Conservation (phyloP, 805 yeast species). For the Lipomyces orientalis region DNA sequence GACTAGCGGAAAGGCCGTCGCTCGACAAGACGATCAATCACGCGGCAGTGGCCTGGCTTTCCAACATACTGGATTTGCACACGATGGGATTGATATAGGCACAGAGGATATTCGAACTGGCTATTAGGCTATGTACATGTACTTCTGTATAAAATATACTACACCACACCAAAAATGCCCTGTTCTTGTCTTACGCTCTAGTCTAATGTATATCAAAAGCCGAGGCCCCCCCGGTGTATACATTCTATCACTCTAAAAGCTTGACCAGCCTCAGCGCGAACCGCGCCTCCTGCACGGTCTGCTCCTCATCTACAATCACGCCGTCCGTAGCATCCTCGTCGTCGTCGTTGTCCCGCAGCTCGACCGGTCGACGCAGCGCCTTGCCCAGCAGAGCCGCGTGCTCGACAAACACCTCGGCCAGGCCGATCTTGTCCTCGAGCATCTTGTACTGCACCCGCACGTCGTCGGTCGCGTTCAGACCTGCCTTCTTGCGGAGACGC, state of each 20-base stretch:
- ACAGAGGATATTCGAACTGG: too few species aligned
- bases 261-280: conserved; percentile 38
- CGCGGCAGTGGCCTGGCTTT: too few species aligned
- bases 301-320: conserved; percentile 88
- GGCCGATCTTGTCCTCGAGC: conserved; percentile 65
- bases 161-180: background rate
- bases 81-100: too few species aligned
- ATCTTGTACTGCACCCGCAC: conserved; percentile 79
- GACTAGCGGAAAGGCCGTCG: too few species aligned
- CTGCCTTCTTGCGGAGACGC: conserved; percentile 95
- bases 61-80: too few species aligned
- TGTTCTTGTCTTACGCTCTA: background rate
- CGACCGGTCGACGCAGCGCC: conserved; percentile 72
- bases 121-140: background rate
- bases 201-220: background rate
- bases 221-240: background rate
- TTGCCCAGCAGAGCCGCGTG: conserved; percentile 76
- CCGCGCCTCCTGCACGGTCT: conserved; percentile 51
- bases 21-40: too few species aligned
- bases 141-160: background rate
- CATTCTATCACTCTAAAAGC: conserved; percentile 19
- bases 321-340: conserved; percentile 52
- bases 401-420: conserved; percentile 63
- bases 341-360: conserved; percentile 51
- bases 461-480: conserved; percentile 93